Conservation (phyloP, 495 filamentous ascomycete species). For the Talaromyces borbonicus region DNA sequence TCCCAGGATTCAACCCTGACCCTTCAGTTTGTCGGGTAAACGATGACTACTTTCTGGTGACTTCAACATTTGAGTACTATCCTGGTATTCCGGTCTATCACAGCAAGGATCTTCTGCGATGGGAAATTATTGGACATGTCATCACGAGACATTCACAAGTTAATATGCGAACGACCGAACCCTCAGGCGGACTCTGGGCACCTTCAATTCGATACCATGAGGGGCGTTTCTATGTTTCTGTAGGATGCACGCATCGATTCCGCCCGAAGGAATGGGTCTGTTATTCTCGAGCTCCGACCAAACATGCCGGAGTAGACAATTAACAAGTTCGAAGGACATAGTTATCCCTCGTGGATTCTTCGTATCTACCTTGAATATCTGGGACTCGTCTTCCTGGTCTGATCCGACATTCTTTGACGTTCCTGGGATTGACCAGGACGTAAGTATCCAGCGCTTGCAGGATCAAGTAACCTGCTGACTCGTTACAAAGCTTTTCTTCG, state of each 20-base stretch:
- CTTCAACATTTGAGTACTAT: slow-evolving; percentile 40
- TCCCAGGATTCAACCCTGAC: slow-evolving; percentile 34
- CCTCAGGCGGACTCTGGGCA: slow-evolving; percentile 38
- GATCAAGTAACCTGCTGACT: background rate
- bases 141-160: slow-evolving; percentile 48
- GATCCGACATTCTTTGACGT: slow-evolving; percentile 41
- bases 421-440: slow-evolving; percentile 38
- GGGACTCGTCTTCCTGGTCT: slow-evolving; percentile 36
- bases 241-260: slow-evolving; percentile 32
- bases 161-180: slow-evolving; percentile 48
- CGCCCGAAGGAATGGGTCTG: slow-evolving; percentile 30
- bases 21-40: slow-evolving; percentile 31
- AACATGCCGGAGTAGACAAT: too few species aligned
- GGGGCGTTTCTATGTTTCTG: slow-evolving; percentile 30
- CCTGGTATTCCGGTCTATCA: slow-evolving; percentile 38
- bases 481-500: slow-evolving; percentile 27
- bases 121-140: slow-evolving; percentile 44
- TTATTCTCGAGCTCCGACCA: too few species aligned
- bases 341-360: slow-evolving; percentile 40
- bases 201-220: slow-evolving; percentile 32
- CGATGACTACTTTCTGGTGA: slow-evolving; percentile 33
- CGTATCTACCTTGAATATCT: slow-evolving; percentile 37
- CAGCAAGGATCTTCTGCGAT: slow-evolving; percentile 34
- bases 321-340: too few species aligned
- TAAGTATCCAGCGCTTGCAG: slow-evolving; percentile 11